These are phyloP conservation scores for Vigna angularis DNA, from an alignment of 306 rosid species.

Conservation along the genomic window DNA sequence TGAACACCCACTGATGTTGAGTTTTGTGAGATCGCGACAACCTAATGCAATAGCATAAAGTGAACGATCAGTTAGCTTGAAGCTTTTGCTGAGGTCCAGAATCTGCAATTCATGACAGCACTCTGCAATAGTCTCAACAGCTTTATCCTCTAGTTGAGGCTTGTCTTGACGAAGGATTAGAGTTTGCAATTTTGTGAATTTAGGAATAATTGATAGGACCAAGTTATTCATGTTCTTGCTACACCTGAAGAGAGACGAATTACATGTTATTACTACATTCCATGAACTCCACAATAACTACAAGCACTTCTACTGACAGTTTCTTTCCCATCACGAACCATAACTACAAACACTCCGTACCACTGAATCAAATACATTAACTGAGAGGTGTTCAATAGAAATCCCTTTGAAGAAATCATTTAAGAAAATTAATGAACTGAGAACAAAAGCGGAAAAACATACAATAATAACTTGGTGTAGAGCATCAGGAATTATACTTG, in stretches of 20 bases:
- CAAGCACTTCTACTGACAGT: conserved; percentile 2
- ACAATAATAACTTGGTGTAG: neutral
- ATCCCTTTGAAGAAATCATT: no score
- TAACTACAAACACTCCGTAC: neutral
- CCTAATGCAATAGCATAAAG: conserved; percentile 75
- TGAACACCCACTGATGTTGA: conserved; percentile 87
- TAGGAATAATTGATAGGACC: conserved; percentile 83
- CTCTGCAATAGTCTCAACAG: conserved; percentile 75
- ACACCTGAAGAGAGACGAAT: conserved; percentile 70
- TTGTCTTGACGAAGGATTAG: conserved; percentile 86
- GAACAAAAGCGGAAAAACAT: no score
- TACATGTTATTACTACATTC: neutral
- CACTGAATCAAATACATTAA: neutral
- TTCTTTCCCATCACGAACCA: neutral
- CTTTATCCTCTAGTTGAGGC: conserved; percentile 82
- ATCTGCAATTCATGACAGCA: conserved; percentile 83
- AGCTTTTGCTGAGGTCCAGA: conserved; percentile 96
- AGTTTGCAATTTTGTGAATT: conserved; percentile 75
- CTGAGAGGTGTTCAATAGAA: no score
- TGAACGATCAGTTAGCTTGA: conserved; percentile 81
- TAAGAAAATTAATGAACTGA: no score
- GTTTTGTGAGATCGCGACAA: conserved; percentile 71
- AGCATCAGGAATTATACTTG: neutral
- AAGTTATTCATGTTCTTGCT: conserved; percentile 84
- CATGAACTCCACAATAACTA: conserved; percentile 26